phyloP scores from a whole-genome alignment of 257 asterid genomes.

The Nicotiana noctiflora region DNA sequence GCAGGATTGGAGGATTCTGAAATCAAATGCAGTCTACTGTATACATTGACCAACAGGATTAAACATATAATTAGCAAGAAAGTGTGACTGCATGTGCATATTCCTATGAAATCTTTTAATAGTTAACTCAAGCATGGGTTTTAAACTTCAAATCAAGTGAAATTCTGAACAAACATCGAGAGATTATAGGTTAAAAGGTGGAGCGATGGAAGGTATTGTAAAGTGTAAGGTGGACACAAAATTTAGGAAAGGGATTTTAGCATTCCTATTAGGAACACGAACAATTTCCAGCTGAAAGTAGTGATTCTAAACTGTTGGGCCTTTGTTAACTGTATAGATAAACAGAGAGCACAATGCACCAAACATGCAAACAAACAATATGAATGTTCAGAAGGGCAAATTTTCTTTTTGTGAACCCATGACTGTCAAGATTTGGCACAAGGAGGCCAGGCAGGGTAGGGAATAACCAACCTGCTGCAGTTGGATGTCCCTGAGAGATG shows the following conservation, averaged over 20 bases:
- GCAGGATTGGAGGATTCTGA: background rate
- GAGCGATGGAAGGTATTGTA: background rate
- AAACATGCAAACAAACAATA: background rate
- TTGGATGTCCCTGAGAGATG: conserved; percentile 92
- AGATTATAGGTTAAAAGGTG: background rate
- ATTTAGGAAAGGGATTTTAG: background rate
- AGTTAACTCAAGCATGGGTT: background rate
- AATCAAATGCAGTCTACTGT: background rate
- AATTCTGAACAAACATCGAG: background rate
- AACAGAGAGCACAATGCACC: background rate
- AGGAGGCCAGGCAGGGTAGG: background rate
- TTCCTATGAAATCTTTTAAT: background rate
- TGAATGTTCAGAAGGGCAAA: background rate
- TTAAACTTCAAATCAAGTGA: background rate
- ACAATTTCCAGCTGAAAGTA: background rate
- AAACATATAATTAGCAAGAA: background rate
- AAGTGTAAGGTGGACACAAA: background rate
- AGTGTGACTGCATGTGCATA: background rate
- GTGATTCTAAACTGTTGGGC: background rate
- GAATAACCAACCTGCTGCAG: conserved; percentile 63
- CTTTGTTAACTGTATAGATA: background rate
- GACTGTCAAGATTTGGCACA: background rate
- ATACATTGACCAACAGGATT: background rate
- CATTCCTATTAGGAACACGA: background rate
- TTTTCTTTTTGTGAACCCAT: background rate